These are phyloP conservation scores for Cucumis melo DNA, from an alignment of 306 rosid genomes.

Conservation along the genomic window DNA sequence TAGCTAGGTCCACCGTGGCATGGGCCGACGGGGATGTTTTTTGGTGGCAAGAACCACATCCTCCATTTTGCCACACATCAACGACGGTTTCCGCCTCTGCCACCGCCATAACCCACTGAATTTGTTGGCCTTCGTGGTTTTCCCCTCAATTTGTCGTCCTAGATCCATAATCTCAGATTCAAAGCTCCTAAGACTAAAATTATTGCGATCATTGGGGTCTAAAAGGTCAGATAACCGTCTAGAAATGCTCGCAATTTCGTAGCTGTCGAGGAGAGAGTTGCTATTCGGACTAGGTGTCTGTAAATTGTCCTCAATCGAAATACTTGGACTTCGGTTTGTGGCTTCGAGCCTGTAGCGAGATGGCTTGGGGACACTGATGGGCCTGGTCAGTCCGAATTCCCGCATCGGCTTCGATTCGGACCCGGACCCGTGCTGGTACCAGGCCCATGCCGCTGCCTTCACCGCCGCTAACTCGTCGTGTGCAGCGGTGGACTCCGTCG, in stretches of 20 bases:
- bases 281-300: neutral
- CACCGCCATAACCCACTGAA: neutral
- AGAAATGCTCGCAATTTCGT: slow-evolving; percentile 50
- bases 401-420: slow-evolving; percentile 23
- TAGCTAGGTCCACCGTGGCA: neutral
- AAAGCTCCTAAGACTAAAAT: neutral
- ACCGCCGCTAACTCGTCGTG: slow-evolving; percentile 17
- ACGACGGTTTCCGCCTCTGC: neutral
- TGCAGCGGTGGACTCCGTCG: neutral
- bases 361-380: slow-evolving; percentile 20
- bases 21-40: neutral
- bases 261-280: slow-evolving; percentile 43
- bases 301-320: neutral
- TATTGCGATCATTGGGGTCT: slow-evolving; percentile 11
- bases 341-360: slow-evolving; percentile 72
- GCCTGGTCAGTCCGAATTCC: slow-evolving; percentile 23
- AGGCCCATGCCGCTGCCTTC: slow-evolving; percentile 92
- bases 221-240: slow-evolving; percentile 26
- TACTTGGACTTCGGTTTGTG: neutral
- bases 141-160: neutral
- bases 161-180: neutral
- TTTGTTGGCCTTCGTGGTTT: neutral
- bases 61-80: neutral
- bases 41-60: neutral
- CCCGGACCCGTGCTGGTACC: slow-evolving; percentile 53